phyloP scores from a whole-genome alignment of 2,329 filamentous ascomycete genomes.

The Fusarium newnesense region DNA sequence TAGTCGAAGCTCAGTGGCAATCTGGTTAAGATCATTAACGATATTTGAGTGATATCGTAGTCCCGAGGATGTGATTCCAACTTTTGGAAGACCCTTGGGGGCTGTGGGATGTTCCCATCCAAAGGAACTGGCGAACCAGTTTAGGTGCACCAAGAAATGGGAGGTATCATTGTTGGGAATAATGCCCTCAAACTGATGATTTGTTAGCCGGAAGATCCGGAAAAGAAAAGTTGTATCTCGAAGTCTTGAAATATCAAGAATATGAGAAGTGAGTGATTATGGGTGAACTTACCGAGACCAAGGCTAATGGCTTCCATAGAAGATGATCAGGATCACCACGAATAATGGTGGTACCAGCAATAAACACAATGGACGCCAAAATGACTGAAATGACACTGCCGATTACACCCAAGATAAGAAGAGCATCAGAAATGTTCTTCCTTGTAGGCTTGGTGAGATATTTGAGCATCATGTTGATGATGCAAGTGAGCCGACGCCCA shows the following conservation, averaged over 20 bases:
- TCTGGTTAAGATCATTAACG: slow-evolving; percentile 32
- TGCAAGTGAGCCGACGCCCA: slow-evolving; percentile 16
- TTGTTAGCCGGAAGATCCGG: slow-evolving; percentile 5
- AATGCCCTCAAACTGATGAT: slow-evolving; percentile 40
- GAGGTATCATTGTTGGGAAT: slow-evolving; percentile 42
- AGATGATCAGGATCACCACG: slow-evolving; percentile 26
- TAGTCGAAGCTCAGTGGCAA: slow-evolving; percentile 36
- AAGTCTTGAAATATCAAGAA: neutral
- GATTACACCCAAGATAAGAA: slow-evolving; percentile 33
- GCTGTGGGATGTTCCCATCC: slow-evolving; percentile 44
- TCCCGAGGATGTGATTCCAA: slow-evolving; percentile 35
- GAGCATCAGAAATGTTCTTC: slow-evolving; percentile 24
- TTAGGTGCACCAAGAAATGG: slow-evolving; percentile 40
- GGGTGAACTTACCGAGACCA: slow-evolving; percentile 40
- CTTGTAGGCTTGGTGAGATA: slow-evolving; percentile 28
- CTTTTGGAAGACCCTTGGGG: slow-evolving; percentile 36
- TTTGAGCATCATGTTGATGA: slow-evolving; percentile 25
- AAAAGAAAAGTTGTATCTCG: neutral
- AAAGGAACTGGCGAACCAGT: slow-evolving; percentile 42
- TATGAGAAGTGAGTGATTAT: neutral
- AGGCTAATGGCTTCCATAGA: slow-evolving; percentile 37
- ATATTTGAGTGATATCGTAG: slow-evolving; percentile 31
- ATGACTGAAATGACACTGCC: slow-evolving; percentile 37
- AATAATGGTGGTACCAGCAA: slow-evolving; percentile 39
- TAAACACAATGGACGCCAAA: slow-evolving; percentile 32